Conservation (phyloP, 371 early-diverging fungal species). For the Haplosporangium sp. region DNA sequence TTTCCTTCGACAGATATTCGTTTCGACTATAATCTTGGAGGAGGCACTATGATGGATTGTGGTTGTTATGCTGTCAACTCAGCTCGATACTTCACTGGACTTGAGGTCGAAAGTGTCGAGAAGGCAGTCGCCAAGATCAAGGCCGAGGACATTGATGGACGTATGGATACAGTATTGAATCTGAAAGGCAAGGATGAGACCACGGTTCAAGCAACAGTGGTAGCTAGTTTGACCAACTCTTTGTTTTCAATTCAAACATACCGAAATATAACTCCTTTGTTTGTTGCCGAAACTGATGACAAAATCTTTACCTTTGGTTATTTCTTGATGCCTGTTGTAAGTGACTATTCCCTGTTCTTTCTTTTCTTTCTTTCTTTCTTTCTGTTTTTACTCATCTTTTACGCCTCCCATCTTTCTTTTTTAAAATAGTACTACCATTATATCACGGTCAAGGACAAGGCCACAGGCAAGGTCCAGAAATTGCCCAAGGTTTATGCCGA, state of each 20-base stretch:
- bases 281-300: conserved; percentile 42
- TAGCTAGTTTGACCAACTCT: conserved; percentile 21
- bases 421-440: conserved; percentile 48
- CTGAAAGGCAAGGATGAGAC: conserved; percentile 8
- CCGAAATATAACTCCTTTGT: conserved; percentile 7
- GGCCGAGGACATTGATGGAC: conserved; percentile 31
- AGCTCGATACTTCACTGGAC: conserved; percentile 43
- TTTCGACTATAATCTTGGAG: conserved; percentile 56
- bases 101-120: conserved; percentile 26
- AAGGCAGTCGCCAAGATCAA: conserved; percentile 26
- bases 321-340: conserved; percentile 45
- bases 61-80: conserved; percentile 58
- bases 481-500: conserved; percentile 52
- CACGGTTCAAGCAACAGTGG: not conserved
- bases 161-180: conserved; percentile 25
- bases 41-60: conserved; percentile 60
- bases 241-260: conserved; percentile 26
- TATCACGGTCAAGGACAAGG: conserved; percentile 39
- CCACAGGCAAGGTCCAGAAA: conserved; percentile 26
- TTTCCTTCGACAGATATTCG: conserved; percentile 56
- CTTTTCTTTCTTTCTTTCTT: no score
- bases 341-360: not conserved
- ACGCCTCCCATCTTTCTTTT: not conserved
- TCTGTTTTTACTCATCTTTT: not conserved
- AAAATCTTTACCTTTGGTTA: conserved; percentile 51